Evolutionary conservation across 2,329 filamentous ascomycete genomes (phyloP).

Genomic region (Exophiala sideris): DNA sequence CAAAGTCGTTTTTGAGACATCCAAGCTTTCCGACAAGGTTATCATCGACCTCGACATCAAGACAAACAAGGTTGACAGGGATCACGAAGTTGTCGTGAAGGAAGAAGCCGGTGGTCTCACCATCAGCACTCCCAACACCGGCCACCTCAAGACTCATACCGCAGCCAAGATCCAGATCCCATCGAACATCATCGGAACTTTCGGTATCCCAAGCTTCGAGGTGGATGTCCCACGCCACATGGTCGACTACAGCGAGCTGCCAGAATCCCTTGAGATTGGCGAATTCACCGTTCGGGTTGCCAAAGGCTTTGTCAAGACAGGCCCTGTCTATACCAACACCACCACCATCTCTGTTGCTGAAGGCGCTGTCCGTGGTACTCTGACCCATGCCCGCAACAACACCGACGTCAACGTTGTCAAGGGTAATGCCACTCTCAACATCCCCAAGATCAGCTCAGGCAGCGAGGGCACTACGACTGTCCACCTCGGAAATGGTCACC

Average conservation of each 20-base stretch:
- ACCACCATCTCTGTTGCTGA: conserved; percentile 9
- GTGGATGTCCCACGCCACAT: conserved; percentile 18
- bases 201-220: conserved; percentile 13
- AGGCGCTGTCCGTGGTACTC: conserved; percentile 13
- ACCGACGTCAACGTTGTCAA: conserved; percentile 17
- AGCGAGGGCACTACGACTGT: conserved; percentile 11
- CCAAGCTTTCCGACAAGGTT: conserved; percentile 18
- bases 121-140: conserved; percentile 10
- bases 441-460: conserved; percentile 14
- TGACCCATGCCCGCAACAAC: conserved; percentile 11
- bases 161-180: conserved; percentile 19
- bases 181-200: conserved; percentile 20
- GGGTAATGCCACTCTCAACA: conserved; percentile 16
- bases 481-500: conserved; percentile 16
- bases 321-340: conserved; percentile 19
- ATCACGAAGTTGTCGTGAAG: conserved; percentile 12
- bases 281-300: conserved; percentile 10
- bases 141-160: conserved; percentile 10
- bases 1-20: conserved; percentile 21
- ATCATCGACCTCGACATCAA: conserved; percentile 22
- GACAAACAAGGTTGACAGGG: conserved; percentile 18
- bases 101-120: conserved; percentile 17
- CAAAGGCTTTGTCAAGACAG: conserved; percentile 19
- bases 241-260: conserved; percentile 21
- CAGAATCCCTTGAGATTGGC: conserved; percentile 21